Conservation (phyloP, 306 rosid species). For the Canavalia ensiformis region DNA sequence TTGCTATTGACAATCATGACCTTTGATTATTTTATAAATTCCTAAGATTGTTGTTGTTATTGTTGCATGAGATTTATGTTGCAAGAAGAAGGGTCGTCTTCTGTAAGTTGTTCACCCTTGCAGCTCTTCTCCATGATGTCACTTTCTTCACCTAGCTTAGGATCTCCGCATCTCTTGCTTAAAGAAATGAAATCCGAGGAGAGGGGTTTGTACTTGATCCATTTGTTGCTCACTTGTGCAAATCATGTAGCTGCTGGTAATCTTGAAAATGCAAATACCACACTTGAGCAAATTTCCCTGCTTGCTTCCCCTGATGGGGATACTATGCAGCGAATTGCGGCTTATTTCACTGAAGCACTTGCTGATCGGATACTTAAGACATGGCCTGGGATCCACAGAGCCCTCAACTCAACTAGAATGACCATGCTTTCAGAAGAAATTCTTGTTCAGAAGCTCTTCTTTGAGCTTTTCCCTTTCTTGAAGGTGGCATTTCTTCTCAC, state of each 20-base stretch:
- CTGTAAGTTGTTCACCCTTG: slow-evolving; percentile 68
- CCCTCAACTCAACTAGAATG: slow-evolving; percentile 76
- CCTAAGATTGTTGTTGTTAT: slow-evolving; percentile 48
- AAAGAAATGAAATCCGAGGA: slow-evolving; percentile 81
- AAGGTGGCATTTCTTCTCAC: slow-evolving; percentile 75
- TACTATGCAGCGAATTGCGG: slow-evolving; percentile 90
- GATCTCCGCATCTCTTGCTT: slow-evolving; percentile 77
- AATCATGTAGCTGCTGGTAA: slow-evolving; percentile 77
- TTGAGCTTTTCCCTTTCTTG: slow-evolving; percentile 84
- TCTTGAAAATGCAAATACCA: slow-evolving; percentile 77
- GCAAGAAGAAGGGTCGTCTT: slow-evolving; percentile 80
- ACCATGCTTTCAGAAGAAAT: slow-evolving; percentile 69
- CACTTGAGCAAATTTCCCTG: slow-evolving; percentile 86
- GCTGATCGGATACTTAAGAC: slow-evolving; percentile 78
- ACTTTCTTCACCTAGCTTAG: slow-evolving; percentile 70
- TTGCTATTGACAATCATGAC: slow-evolving; percentile 9
- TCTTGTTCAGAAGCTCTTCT: slow-evolving; percentile 72
- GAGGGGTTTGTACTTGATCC: slow-evolving; percentile 82
- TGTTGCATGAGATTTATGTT: slow-evolving; percentile 58
- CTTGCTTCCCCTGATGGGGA: slow-evolving; percentile 85
- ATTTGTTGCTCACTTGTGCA: slow-evolving; percentile 79
- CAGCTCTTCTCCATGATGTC: slow-evolving; percentile 78
- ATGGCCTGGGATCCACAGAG: slow-evolving; percentile 87
- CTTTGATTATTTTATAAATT: slow-evolving; percentile 40
- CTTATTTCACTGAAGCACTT: slow-evolving; percentile 82